These are phyloP conservation scores for Rhizopogon vinicolor DNA, from an alignment of 768 basidiomycete genomes.

Conservation along the genomic window DNA sequence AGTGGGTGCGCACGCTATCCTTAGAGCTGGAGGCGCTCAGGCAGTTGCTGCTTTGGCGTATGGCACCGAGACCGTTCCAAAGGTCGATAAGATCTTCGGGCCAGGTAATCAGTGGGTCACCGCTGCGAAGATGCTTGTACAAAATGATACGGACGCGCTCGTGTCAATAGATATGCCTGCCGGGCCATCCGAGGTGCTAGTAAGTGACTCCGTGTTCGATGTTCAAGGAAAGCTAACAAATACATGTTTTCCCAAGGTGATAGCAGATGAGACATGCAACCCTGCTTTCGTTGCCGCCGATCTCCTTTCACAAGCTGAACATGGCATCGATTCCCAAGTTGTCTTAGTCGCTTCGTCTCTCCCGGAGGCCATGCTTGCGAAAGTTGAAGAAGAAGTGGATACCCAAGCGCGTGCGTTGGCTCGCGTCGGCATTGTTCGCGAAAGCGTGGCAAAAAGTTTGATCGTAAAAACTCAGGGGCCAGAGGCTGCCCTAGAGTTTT, in stretches of 20 bases:
- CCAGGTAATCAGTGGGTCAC: slow-evolving; percentile 99
- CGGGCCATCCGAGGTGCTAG: slow-evolving; percentile 95
- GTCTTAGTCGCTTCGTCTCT: slow-evolving; percentile 84
- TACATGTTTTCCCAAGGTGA: slow-evolving; percentile 55
- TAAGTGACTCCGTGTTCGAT: slow-evolving; percentile 31
- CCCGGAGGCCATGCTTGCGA: slow-evolving; percentile 51
- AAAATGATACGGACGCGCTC: slow-evolving; percentile 95
- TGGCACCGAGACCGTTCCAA: slow-evolving; percentile 91
- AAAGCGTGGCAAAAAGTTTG: slow-evolving; percentile 87
- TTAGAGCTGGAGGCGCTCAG: slow-evolving; percentile 96
- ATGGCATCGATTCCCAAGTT: slow-evolving; percentile 97
- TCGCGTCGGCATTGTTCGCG: slow-evolving; percentile 84
- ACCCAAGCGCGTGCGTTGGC: slow-evolving; percentile 81
- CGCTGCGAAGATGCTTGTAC: slow-evolving; percentile 98
- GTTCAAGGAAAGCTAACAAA: slow-evolving; percentile 32
- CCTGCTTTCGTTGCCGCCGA: slow-evolving; percentile 95
- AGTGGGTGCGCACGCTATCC: slow-evolving; percentile 84
- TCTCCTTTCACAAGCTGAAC: slow-evolving; percentile 95
- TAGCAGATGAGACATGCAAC: slow-evolving; percentile 84
- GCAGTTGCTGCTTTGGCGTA: slow-evolving; percentile 96
- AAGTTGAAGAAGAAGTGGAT: slow-evolving; percentile 83
- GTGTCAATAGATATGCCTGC: slow-evolving; percentile 99
- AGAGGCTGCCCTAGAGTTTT: slow-evolving; percentile 81
- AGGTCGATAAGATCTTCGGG: slow-evolving; percentile 99
- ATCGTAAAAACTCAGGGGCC: slow-evolving; percentile 70